Conservation (phyloP, 441 rosid genomes). For the Croton laevigatus region DNA sequence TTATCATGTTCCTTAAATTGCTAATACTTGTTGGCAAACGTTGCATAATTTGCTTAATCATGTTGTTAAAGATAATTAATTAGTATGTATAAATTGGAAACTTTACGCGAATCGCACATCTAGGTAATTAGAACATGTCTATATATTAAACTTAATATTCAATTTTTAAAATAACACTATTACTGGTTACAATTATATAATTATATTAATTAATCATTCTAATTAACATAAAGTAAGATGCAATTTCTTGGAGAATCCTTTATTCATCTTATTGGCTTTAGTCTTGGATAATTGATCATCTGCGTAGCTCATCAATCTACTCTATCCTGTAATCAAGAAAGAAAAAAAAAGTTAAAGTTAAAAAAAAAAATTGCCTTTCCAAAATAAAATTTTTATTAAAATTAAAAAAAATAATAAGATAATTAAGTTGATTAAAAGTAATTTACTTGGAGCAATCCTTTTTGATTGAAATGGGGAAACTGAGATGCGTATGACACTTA, state of each 20-base stretch:
- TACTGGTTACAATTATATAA: too few species aligned
- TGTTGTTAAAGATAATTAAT: background rate
- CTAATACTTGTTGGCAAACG: background rate
- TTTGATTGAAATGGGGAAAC: conserved; percentile 17
- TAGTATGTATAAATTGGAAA: background rate
- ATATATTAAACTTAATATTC: too few species aligned
- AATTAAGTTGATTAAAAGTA: too few species aligned
- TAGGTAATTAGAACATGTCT: background rate
- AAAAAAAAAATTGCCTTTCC: too few species aligned
- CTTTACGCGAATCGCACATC: background rate
- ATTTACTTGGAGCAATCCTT: conserved; percentile 18
- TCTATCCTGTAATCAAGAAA: background rate
- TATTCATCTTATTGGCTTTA: background rate
- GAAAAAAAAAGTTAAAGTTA: background rate
- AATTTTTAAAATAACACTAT: too few species aligned
- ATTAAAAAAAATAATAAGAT: too few species aligned
- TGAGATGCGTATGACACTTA: conserved; percentile 16
- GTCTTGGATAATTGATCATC: background rate
- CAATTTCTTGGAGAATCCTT: background rate
- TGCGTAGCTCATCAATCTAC: background rate
- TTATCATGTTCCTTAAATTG: background rate
- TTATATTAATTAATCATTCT: background rate
- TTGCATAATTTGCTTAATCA: background rate
- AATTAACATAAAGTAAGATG: background rate
- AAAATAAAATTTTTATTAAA: too few species aligned